These are phyloP conservation scores for Paxillus rubicundulus DNA, from an alignment of 768 basidiomycete species.

Conservation along the genomic window DNA sequence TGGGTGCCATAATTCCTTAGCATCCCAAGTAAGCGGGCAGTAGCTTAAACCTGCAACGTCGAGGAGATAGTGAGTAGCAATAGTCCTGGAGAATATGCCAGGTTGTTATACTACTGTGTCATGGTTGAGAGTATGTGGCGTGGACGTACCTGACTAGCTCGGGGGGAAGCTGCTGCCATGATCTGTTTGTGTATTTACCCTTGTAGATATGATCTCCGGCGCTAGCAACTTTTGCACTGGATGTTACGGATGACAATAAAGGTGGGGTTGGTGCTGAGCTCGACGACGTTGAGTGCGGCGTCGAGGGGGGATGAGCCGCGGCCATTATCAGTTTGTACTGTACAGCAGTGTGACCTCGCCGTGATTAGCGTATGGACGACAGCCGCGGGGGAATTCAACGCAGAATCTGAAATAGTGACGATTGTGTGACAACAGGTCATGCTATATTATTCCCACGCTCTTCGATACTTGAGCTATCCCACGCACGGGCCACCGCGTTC, in stretches of 20 bases:
- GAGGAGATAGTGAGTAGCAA: slow-evolving; percentile 52
- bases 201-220: slow-evolving; percentile 43
- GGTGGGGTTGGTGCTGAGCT: not conserved
- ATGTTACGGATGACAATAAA: slow-evolving; percentile 16
- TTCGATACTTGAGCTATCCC: not conserved
- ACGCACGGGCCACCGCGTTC: slow-evolving; percentile 28
- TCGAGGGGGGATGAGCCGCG: slow-evolving; percentile 14
- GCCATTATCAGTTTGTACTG: slow-evolving; percentile 33
- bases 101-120: not conserved
- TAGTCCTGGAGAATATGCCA: slow-evolving; percentile 17
- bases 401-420: slow-evolving; percentile 29
- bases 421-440: slow-evolving; percentile 25
- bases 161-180: slow-evolving; percentile 60
- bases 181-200: slow-evolving; percentile 54
- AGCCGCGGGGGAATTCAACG: slow-evolving; percentile 33
- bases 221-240: slow-evolving; percentile 21
- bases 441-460: slow-evolving; percentile 5
- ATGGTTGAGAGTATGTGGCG: slow-evolving; percentile 24
- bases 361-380: slow-evolving; percentile 37
- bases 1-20: slow-evolving; percentile 55
- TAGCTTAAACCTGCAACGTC: slow-evolving; percentile 43
- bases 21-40: slow-evolving; percentile 48
- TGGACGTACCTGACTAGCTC: slow-evolving; percentile 57
- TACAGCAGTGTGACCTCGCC: slow-evolving; percentile 33
- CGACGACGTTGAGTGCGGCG: slow-evolving; percentile 20